Conservation (phyloP, 2,329 filamentous ascomycete species). For the Chaetoscypha palmicola region DNA sequence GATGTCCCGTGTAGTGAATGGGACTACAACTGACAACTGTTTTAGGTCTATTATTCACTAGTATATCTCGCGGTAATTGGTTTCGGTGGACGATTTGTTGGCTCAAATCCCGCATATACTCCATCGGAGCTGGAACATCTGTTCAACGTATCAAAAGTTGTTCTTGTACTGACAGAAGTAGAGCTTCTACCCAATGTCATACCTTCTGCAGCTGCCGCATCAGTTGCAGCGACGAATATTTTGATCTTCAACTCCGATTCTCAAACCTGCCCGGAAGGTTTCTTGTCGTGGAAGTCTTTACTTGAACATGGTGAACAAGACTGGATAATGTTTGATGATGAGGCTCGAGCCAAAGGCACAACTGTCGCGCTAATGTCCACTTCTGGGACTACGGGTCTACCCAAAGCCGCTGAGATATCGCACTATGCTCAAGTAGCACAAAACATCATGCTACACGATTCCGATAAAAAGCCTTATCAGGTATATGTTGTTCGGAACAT, state of each 20-base stretch:
- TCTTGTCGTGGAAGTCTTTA: slow-evolving; percentile 4
- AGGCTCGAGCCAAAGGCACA: slow-evolving; percentile 1
- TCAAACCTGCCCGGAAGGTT: neutral
- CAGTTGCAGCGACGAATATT: slow-evolving; percentile 9
- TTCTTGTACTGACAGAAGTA: slow-evolving; percentile 10
- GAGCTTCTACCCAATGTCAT: slow-evolving; percentile 9
- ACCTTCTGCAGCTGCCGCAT: slow-evolving; percentile 18
- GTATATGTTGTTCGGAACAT: neutral
- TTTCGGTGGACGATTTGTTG: slow-evolving; percentile 17
- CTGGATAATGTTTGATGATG: slow-evolving; percentile 1
- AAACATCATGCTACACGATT: slow-evolving; percentile 5
- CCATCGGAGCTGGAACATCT: slow-evolving; percentile 15
- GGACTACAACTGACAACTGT: neutral
- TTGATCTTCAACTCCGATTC: neutral
- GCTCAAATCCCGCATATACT: slow-evolving; percentile 20
- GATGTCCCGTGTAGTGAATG: neutral
- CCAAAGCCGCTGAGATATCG: slow-evolving; percentile 34
- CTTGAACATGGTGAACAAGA: slow-evolving; percentile 7
- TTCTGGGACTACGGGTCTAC: slow-evolving; percentile 52
- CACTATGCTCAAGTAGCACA: slow-evolving; percentile 12
- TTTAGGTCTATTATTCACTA: slow-evolving; percentile 16
- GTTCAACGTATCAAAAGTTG: slow-evolving; percentile 11
- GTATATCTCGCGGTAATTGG: slow-evolving; percentile 19
- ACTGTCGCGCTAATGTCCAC: slow-evolving; percentile 37
- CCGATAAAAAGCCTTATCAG: slow-evolving; percentile 4